Evolutionary conservation across 208 protist genomes (phyloP).

Genomic region (Leishmania tarentolae): DNA sequence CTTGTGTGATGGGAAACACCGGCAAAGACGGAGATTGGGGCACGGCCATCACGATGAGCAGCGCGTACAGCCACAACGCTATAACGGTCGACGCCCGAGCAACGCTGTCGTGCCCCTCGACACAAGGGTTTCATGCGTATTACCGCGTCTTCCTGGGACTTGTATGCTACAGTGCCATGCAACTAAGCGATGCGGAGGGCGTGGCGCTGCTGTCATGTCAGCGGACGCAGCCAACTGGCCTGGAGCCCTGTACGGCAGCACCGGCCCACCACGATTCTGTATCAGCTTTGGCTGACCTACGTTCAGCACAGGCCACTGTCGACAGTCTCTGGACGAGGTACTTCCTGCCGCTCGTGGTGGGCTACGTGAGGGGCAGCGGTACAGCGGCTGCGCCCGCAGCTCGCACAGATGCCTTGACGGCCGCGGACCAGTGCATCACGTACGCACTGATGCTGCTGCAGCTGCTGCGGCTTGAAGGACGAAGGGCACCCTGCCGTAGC

Average conservation of each 20-base stretch:
- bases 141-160: constrained; percentile 28
- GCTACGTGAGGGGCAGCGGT: constrained; percentile 8
- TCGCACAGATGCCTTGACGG: neutral
- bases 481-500: neutral
- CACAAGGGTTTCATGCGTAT: constrained; percentile 3
- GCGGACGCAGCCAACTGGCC: neutral
- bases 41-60: neutral
- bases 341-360: constrained; percentile 19
- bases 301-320: neutral
- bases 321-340: constrained; percentile 9
- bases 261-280: neutral
- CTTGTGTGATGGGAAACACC: neutral
- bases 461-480: constrained; percentile 7
- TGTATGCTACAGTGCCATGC: constrained; percentile 16
- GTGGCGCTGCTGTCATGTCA: constrained; percentile 1
- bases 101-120: neutral
- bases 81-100: neutral
- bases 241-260: neutral
- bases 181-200: constrained; percentile 10
- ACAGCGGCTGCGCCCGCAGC: neutral
- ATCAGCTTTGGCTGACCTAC: neutral
- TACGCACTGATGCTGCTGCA: constrained; percentile 20
- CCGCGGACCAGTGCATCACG: constrained; percentile 10
- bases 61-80: neutral
- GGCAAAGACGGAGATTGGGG: neutral